Evolutionary conservation across 202 grass and related monocot genomes (phyloP).

Genomic region (Thinopyrum obtusiflorum): DNA sequence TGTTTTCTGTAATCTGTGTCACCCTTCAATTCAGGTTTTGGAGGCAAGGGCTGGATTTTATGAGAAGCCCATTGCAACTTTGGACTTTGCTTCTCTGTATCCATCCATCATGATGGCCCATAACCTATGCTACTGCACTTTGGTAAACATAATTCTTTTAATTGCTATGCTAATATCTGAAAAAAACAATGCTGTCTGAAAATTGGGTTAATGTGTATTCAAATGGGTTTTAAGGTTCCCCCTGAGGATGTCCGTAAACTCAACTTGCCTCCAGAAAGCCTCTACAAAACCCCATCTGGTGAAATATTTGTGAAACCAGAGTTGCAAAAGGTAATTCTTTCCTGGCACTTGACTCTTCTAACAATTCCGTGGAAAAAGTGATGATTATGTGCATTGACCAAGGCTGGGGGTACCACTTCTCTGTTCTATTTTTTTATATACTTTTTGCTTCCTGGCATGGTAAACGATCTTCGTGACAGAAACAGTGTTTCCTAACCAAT

Average conservation of each 20-base stretch:
- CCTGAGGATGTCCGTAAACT: slow-evolving; percentile 80
- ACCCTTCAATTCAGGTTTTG: slow-evolving; percentile 68
- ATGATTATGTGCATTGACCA: not conserved
- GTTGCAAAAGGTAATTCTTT: slow-evolving; percentile 72
- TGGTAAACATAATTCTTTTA: slow-evolving; percentile 55
- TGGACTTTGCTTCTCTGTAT: slow-evolving; percentile 99
- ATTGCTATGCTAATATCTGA: slow-evolving; percentile 25
- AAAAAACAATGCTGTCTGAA: slow-evolving; percentile 23
- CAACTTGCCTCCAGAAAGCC: slow-evolving; percentile 72
- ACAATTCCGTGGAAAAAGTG: not conserved
- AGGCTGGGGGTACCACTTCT: not conserved
- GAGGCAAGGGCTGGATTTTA: slow-evolving; percentile 98
- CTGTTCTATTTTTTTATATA: not conserved
- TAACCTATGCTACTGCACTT: slow-evolving; percentile 98
- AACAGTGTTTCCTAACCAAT: slow-evolving; percentile 25
- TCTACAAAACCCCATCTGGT: slow-evolving; percentile 95
- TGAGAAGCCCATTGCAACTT: slow-evolving; percentile 96
- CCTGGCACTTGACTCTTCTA: not conserved
- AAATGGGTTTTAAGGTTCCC: slow-evolving; percentile 60
- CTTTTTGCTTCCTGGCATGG: slow-evolving; percentile 13
- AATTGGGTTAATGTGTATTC: slow-evolving; percentile 33
- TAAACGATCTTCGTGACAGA: slow-evolving; percentile 18
- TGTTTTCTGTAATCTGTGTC: slow-evolving; percentile 3
- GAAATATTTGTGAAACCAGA: slow-evolving; percentile 96
- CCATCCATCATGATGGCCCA: slow-evolving; percentile 99